Evolutionary conservation across 2,329 filamentous ascomycete species (phyloP).

Genomic region (Neopestalotiopsis rosae): DNA sequence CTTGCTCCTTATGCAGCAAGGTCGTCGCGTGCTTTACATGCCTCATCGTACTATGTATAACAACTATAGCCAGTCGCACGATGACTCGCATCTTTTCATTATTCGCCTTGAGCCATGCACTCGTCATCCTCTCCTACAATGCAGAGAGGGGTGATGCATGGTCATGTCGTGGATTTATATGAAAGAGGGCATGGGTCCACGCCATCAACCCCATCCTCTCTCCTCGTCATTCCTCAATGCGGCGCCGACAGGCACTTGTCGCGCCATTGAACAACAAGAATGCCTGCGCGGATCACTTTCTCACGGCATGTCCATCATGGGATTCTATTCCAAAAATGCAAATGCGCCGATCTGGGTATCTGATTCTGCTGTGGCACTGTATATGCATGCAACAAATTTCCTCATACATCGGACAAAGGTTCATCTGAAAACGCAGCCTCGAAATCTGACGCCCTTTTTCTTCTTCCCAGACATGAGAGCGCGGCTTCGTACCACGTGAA

Average conservation of each 20-base stretch:
- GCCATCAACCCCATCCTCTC: conserved; percentile 1
- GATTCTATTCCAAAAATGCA: not conserved
- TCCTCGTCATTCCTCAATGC: not conserved
- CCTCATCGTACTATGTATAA: not conserved
- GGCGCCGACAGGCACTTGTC: not conserved
- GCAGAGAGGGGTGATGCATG: not conserved
- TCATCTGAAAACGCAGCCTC: not conserved
- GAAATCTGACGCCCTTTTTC: not conserved
- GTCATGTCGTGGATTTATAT: not conserved
- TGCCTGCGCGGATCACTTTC: conserved; percentile 9
- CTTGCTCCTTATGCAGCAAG: not conserved
- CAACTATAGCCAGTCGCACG: not conserved
- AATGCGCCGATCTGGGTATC: not conserved
- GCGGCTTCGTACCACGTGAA: conserved; percentile 9
- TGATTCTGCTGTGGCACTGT: not conserved
- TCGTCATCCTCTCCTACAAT: not conserved
- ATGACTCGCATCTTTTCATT: not conserved
- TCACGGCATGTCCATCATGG: not conserved
- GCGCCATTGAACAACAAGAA: conserved; percentile 3
- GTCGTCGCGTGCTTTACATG: not conserved
- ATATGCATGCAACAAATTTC: not conserved
- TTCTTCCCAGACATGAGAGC: not conserved
- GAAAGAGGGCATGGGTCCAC: not conserved
- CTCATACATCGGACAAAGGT: not conserved
- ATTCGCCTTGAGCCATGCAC: not conserved